Percentiles rank a stretch among this genome's conserved stretches.
Conservation (phyloP, 1,139 yeast genomes). For the Meyerozyma smithsonii region DNA sequence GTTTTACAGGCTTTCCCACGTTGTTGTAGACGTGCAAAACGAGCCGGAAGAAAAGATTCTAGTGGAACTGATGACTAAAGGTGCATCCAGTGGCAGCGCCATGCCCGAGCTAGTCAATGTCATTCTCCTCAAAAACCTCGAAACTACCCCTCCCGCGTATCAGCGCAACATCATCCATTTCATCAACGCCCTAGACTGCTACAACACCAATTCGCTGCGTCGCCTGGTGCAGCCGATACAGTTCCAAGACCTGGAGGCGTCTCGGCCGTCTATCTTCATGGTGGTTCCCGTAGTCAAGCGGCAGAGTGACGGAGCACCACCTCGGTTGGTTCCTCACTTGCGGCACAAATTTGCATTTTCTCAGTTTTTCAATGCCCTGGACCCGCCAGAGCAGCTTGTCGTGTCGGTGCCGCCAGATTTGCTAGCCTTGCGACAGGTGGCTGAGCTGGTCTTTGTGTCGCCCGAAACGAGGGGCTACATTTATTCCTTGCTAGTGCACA, state of each 20-base stretch:
- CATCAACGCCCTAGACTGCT: constrained; percentile 29
- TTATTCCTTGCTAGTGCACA: constrained; percentile 34
- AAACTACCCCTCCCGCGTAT: constrained; percentile 12
- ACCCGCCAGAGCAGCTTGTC: not conserved
- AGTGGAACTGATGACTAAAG: constrained; percentile 2
- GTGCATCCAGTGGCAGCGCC: not conserved
- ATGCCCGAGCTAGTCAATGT: not conserved
- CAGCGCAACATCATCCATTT: constrained; percentile 24
- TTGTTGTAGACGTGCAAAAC: not conserved
- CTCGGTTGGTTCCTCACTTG: constrained; percentile 24
- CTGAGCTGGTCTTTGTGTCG: constrained; percentile 22
- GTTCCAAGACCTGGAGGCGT: constrained; percentile 13
- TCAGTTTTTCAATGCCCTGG: constrained; percentile 5
- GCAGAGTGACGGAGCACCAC: constrained; percentile 7
- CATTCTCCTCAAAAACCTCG: constrained; percentile 14
- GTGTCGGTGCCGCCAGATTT: not conserved
- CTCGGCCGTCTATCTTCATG: constrained; percentile 20
- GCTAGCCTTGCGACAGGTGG: constrained; percentile 1
- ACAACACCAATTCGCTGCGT: constrained; percentile 21
- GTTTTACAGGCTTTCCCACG: not conserved
- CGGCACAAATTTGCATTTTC: constrained; percentile 41
- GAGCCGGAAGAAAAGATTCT: constrained; percentile 5
- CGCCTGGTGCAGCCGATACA: constrained; percentile 7
- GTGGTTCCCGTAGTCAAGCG: constrained; percentile 23
- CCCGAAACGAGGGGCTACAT: constrained; percentile 37